Evolutionary conservation across 345 rosid species (phyloP), one percentile per base, ranked within the genome.

Genomic region (Populus euphratica): DNA sequence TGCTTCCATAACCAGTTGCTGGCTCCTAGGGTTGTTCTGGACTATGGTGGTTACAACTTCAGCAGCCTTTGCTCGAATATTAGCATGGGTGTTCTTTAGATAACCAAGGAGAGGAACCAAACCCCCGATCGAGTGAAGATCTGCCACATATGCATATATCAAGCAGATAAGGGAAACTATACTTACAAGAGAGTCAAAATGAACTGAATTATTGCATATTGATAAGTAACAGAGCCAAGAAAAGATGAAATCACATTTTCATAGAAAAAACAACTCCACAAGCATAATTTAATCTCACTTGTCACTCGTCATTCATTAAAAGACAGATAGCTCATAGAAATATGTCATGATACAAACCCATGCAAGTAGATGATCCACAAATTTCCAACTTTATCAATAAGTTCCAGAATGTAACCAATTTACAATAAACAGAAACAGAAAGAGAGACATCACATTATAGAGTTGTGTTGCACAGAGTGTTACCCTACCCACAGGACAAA

Each of bases 1-100:
- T 78, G 99, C 96, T 76, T 95, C 98, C 97, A 93, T 92, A 72
- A 95, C 98, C 78, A 93, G 81, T 72, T 90, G 93, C 78, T 95
- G 98, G 80, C 99, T 86, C 65, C 81, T 82, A 25, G 98, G 96
- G 82, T 95, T 95, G 85, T 95, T 95, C 89, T 95, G 99, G 68
- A 92, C 98, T 68, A 95, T 83, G 3, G 98, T 93, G 68, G 92
- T 82, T 67, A 92, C 85, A 65, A 95, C 97, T 36, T 93, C 97
- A 0, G 97, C 97, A n/a, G 97, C 91, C 75, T 95, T 95, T 36
- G 99, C 98, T 73, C 97, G 85, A 81, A 93, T 83, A 66, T 88
- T 91, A 10, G 91, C 88, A 81, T 87, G 96, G 2, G 94, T 75
- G 80, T 89, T 92, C 85, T 83, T 93, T 68, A 93, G 80, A 85